A percentile compares a stretch with the other conserved stretches of the same genome.
Evolutionary conservation across 176 grass and related monocot genomes (phyloP).

Genomic region (Oryza glumipatula): DNA sequence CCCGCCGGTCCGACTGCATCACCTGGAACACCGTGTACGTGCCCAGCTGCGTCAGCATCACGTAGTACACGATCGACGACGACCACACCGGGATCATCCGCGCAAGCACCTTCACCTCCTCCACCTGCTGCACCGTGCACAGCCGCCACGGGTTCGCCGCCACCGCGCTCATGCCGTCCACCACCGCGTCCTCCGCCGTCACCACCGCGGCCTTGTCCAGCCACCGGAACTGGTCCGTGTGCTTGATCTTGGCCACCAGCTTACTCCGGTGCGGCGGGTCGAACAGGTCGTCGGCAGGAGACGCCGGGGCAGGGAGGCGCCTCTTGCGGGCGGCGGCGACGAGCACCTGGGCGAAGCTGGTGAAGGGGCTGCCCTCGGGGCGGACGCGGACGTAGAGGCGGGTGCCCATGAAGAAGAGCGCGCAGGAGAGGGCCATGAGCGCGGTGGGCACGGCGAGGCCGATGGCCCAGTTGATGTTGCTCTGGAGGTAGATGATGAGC

Average conservation of each 20-base stretch:
- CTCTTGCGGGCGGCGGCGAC: constrained; percentile 58
- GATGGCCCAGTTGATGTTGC: constrained; percentile 60
- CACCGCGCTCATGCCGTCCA: not conserved
- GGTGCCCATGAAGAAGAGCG: constrained; percentile 63
- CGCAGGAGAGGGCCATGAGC: constrained; percentile 64
- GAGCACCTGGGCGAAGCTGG: constrained; percentile 54
- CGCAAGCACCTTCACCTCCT: constrained; percentile 73
- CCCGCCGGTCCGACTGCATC: constrained; percentile 55
- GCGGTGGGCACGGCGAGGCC: constrained; percentile 58
- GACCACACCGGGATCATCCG: constrained; percentile 75
- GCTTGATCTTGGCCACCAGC: constrained; percentile 64
- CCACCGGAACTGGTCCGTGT: constrained; percentile 63
- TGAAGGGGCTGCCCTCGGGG: constrained; percentile 72
- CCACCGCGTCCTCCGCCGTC: constrained; percentile 14
- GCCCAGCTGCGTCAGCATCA: constrained; percentile 49
- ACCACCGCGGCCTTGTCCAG: constrained; percentile 67
- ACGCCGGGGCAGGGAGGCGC: not conserved
- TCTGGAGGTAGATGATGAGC: constrained; percentile 85
- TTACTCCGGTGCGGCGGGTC: constrained; percentile 65
- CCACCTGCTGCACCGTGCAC: constrained; percentile 77
- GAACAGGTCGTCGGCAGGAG: constrained; percentile 18
- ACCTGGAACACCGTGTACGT: constrained; percentile 74
- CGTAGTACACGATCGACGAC: constrained; percentile 55
- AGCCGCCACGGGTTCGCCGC: constrained; percentile 49
- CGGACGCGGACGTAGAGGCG: constrained; percentile 53